phyloP scores from a whole-genome alignment of 371 early-diverging fungal species.

The Apophysomyces ossiformis region DNA sequence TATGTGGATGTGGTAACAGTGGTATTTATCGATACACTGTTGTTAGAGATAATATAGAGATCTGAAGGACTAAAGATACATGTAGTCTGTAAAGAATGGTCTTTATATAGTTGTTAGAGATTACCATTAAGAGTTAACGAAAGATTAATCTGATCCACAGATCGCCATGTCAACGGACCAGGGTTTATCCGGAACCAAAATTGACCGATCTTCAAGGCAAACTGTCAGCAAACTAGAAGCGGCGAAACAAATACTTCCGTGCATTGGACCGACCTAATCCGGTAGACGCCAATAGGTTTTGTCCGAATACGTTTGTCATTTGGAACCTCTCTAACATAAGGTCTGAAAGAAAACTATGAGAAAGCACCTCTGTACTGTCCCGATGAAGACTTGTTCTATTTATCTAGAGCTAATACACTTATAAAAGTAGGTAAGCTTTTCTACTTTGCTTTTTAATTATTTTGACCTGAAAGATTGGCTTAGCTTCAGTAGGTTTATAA shows the following conservation, averaged over 20 bases:
- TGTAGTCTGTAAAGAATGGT: not conserved
- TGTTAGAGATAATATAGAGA: not conserved
- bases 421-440: too few species aligned
- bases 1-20: not conserved
- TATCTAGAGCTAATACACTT: too few species aligned
- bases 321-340: too few species aligned
- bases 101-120: slow-evolving; percentile 3
- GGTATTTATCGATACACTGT: not conserved
- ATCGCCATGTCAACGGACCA: slow-evolving; percentile 3
- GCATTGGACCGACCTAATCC: not conserved
- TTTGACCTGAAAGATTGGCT: too few species aligned
- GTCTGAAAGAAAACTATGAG: too few species aligned
- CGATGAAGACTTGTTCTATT: too few species aligned
- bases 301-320: not conserved
- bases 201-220: not conserved
- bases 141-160: slow-evolving; percentile 5
- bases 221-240: not conserved
- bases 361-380: too few species aligned
- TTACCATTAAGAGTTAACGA: not conserved
- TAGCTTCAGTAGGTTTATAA: too few species aligned
- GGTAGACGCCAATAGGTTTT: not conserved
- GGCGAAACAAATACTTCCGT: slow-evolving; percentile 6
- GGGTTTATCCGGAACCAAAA: slow-evolving; percentile 7
- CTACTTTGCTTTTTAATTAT: too few species aligned
- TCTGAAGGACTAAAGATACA: not conserved